These are phyloP conservation scores for Fusarium sp. DNA, from an alignment of 2,329 filamentous ascomycete species.

Conservation along the genomic window DNA sequence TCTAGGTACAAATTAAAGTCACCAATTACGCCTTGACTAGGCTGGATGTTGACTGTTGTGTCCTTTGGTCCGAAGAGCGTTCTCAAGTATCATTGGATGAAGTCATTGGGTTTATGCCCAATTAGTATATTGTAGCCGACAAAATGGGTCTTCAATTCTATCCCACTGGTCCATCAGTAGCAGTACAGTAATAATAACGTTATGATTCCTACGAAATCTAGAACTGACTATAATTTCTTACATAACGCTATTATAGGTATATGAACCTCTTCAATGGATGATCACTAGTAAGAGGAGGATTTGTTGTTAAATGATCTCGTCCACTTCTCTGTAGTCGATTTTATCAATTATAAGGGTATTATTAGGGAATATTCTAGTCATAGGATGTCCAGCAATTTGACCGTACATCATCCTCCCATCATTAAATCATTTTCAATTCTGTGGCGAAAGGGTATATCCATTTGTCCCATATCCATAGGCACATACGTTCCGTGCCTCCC, in stretches of 20 bases:
- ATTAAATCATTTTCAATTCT: not conserved
- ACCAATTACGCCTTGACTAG: not conserved
- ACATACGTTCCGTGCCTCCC: slow-evolving; percentile 19
- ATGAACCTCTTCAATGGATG: accelerated
- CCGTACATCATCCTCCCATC: not conserved
- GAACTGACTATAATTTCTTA: not conserved
- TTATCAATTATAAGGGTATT: not conserved
- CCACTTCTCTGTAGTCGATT: not conserved
- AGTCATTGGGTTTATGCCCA: not conserved
- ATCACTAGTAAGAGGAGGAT: accelerated
- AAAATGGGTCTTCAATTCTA: not conserved
- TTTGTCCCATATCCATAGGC: slow-evolving; percentile 15
- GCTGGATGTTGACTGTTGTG: not conserved
- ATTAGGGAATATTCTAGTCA: not conserved
- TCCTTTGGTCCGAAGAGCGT: slow-evolving; percentile 9
- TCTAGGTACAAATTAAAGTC: accelerated
- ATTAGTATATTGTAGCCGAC: not conserved
- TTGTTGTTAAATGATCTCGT: too few relatives aligned
- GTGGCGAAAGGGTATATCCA: not conserved
- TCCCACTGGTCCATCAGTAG: not conserved
- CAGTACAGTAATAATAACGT: not conserved
- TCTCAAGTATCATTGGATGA: not conserved
- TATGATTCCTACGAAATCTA: not conserved
- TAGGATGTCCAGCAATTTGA: not conserved
- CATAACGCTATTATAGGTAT: not conserved